Percentiles rank a stretch among this genome's conserved stretches.
Conservation (phyloP, 441 rosid species). For the Populus trichocarpa region DNA sequence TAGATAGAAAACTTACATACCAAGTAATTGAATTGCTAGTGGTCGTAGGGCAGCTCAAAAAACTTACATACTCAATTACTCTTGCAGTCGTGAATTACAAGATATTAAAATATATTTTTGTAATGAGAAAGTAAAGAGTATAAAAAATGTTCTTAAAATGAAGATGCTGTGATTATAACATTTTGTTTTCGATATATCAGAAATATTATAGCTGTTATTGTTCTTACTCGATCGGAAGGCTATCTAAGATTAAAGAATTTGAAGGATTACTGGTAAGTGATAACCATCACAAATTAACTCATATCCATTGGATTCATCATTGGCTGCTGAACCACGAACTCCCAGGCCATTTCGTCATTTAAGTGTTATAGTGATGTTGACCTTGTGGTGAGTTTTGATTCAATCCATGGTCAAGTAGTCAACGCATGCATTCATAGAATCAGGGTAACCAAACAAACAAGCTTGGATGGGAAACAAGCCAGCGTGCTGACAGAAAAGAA, state of each 20-base stretch:
- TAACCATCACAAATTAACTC: neutral
- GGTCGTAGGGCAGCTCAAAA: too few species aligned
- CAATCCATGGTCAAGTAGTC: conserved; percentile 1
- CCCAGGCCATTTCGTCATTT: conserved; percentile 13
- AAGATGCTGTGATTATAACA: too few species aligned
- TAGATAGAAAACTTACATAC: too few species aligned
- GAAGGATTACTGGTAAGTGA: neutral
- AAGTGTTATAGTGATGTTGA: conserved; percentile 21
- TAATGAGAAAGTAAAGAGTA: too few species aligned
- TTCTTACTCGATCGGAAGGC: too few species aligned
- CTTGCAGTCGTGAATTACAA: too few species aligned
- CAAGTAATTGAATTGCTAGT: too few species aligned
- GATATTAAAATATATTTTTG: too few species aligned
- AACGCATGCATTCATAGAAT: conserved; percentile 5
- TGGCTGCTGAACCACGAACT: conserved; percentile 28
- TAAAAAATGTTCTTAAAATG: too few species aligned
- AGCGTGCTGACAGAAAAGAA: neutral
- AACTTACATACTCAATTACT: too few species aligned
- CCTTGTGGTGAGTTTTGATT: neutral
- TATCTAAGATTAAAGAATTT: neutral
- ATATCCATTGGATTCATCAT: conserved; percentile 6
- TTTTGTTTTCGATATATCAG: too few species aligned
- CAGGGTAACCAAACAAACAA: neutral
- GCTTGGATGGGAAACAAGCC: neutral
- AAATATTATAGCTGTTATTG: too few species aligned